Evolutionary conservation across 2,329 filamentous ascomycete genomes (phyloP).

Genomic region (Venturia carpophila): DNA sequence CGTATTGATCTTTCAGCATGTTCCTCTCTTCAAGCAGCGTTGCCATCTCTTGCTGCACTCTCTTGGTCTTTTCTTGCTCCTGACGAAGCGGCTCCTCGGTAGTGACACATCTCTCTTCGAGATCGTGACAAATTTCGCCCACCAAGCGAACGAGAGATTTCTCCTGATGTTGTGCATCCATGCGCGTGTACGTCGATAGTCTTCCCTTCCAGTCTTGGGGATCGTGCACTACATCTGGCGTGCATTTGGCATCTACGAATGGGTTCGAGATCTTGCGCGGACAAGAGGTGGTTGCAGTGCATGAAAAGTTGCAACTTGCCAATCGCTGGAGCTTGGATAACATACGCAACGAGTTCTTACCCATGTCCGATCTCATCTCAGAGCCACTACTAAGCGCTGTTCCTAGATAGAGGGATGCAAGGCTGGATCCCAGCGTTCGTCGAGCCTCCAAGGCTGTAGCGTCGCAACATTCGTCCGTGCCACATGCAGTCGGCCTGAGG

Average conservation of each 20-base stretch:
- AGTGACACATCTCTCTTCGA: constrained; percentile 49
- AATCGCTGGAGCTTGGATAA: not conserved
- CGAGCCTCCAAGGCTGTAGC: constrained; percentile 5
- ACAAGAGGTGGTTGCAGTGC: not conserved
- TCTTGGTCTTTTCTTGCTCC: constrained; percentile 33
- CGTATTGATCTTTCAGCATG: not conserved
- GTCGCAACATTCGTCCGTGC: constrained; percentile 1
- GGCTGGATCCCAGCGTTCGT: constrained; percentile 1
- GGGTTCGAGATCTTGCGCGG: not conserved
- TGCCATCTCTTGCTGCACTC: constrained; percentile 22
- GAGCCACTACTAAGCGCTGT: constrained; percentile 3
- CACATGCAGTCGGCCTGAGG: not conserved
- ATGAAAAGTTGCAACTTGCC: constrained; percentile 8
- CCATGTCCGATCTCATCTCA: not conserved
- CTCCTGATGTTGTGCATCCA: constrained; percentile 37
- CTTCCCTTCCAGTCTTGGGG: constrained; percentile 5
- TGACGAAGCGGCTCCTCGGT: constrained; percentile 47
- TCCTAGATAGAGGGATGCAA: constrained; percentile 9
- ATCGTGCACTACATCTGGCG: not conserved
- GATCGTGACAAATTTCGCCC: constrained; percentile 46
- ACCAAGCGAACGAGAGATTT: constrained; percentile 43
- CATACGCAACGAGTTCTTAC: constrained; percentile 1
- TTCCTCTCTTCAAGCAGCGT: not conserved
- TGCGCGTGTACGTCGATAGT: constrained; percentile 21
- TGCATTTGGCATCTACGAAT: constrained; percentile 2